Conservation (phyloP, 75 land plant genomes). For the Azolla pinnata region DNA sequence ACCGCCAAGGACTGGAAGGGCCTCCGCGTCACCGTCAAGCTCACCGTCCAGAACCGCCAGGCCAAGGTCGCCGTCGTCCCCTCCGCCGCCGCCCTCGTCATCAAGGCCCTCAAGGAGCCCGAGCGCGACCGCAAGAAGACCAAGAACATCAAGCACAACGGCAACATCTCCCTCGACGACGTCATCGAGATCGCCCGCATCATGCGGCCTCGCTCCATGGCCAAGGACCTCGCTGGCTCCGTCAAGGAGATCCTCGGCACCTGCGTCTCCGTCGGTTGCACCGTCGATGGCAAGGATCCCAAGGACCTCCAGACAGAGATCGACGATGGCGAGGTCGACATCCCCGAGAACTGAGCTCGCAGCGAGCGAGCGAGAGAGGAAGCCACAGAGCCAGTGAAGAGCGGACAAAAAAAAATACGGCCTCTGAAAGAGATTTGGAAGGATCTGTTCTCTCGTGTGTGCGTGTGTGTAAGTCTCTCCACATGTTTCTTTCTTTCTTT, state of each 20-base stretch:
- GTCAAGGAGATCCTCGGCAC: constrained; percentile 77
- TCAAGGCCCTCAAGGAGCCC: constrained; percentile 66
- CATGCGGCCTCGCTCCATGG: constrained; percentile 67
- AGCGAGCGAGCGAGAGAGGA: no score
- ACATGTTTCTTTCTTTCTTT: no score
- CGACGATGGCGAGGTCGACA: constrained; percentile 55
- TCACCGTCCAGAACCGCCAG: constrained; percentile 66
- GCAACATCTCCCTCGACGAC: constrained; percentile 62
- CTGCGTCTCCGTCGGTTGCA: constrained; percentile 69
- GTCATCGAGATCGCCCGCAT: constrained; percentile 68
- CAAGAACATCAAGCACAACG: constrained; percentile 69
- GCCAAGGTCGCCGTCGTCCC: constrained; percentile 73
- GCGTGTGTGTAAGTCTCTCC: no score
- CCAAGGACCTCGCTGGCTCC: constrained; percentile 44
- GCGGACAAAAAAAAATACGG: no score
- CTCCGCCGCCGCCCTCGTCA: constrained; percentile 64
- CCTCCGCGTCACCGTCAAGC: constrained; percentile 61
- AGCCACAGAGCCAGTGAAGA: no score
- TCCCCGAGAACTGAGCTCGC: constrained; percentile 27
- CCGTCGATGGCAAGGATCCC: constrained; percentile 58
- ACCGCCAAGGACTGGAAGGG: constrained; percentile 82
- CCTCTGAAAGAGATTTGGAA: no score
- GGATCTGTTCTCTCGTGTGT: no score
- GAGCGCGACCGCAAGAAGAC: constrained; percentile 68
- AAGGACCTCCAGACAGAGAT: constrained; percentile 51